Base-by-base conservation (phyloP, 805 yeast genomes). In the Barnettozyma sucrosica region DNA sequence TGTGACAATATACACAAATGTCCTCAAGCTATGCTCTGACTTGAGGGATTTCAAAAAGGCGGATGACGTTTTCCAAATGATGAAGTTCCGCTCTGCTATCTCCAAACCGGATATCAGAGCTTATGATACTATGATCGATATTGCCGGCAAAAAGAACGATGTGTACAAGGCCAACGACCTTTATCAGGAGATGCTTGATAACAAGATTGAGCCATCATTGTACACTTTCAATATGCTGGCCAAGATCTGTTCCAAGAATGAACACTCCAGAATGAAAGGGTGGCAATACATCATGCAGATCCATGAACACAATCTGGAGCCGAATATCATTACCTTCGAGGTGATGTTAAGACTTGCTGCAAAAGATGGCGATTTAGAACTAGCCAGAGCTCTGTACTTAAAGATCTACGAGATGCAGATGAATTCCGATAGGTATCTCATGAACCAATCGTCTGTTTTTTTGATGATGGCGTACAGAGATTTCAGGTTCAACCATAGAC, bases 251-350 rank as follows among this genome's bases (percentile, higher is more conserved):
- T 66, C 84, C 2, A 69, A 77, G 11, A 69, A 81, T 33, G 63
- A 66, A 2, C 67, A 70, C 13, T 71, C 77, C 48, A 65, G 72
- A 10, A 56, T 69, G 33, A 69, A 72, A 53, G 95, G 96, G 0
- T 92, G 97, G 97, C 76, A 77, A 46, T 83, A 79, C 55, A 77
- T 90, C 46, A 72, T 82, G 51, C 81, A 85, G 53, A 79, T 86
- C 49, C 71, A 80, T 55, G 71, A 75, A 14, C 49, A 54, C 23
- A 60, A 19, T 59, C 69, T 78, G 56, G 66, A 51, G 69, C 80
- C 51, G 19, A 66, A 66, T 40, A 48, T 74, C 8, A 68, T 68
- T 21, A 74, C 85, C 0, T 71, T 81, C 54, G 85, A 82, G 51
- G 74, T 80, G 14, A 81, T 92, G 80, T 72, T 92, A 67, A 76